Percentiles rank a stretch among this genome's conserved stretches.
phyloP scores from a whole-genome alignment of 129 eudicot genomes.

The Ambrosia trifida region DNA sequence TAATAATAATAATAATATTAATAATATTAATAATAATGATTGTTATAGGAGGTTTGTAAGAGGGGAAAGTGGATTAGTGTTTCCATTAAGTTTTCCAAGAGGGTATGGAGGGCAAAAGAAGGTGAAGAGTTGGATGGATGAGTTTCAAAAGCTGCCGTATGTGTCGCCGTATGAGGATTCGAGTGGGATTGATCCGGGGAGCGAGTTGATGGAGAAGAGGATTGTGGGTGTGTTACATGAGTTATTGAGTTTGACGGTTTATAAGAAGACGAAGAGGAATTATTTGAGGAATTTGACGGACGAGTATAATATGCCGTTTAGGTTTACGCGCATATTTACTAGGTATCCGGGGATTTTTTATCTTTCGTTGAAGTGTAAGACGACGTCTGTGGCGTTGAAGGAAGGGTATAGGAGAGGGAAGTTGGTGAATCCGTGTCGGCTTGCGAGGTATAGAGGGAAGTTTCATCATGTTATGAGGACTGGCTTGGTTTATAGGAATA shows the following conservation, averaged over 20 bases:
- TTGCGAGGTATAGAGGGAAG: conserved; percentile 72
- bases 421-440: conserved; percentile 54
- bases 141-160: conserved; percentile 84
- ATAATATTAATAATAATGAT: not conserved
- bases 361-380: conserved; percentile 87
- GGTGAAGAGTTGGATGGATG: conserved; percentile 96
- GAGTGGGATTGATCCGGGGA: conserved; percentile 56
- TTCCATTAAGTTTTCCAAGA: conserved; percentile 72
- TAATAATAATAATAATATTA: not conserved
- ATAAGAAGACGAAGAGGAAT: conserved; percentile 83
- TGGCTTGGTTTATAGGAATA: conserved; percentile 71
- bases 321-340: conserved; percentile 80
- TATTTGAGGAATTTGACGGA: conserved; percentile 75
- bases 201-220: conserved; percentile 93
- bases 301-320: conserved; percentile 73
- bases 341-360: conserved; percentile 87
- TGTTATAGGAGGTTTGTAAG: conserved; percentile 10
- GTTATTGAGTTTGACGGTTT: conserved; percentile 75
- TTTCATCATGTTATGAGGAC: conserved; percentile 82
- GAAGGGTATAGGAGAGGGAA: conserved; percentile 84
- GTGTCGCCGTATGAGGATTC: conserved; percentile 86
- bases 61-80: conserved; percentile 43
- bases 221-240: conserved; percentile 85
- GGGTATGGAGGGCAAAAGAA: conserved; percentile 87
- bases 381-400: conserved; percentile 72